Base-by-base conservation (phyloP, 768 basidiomycete species). In the Rhizopogon vesiculosus region DNA sequence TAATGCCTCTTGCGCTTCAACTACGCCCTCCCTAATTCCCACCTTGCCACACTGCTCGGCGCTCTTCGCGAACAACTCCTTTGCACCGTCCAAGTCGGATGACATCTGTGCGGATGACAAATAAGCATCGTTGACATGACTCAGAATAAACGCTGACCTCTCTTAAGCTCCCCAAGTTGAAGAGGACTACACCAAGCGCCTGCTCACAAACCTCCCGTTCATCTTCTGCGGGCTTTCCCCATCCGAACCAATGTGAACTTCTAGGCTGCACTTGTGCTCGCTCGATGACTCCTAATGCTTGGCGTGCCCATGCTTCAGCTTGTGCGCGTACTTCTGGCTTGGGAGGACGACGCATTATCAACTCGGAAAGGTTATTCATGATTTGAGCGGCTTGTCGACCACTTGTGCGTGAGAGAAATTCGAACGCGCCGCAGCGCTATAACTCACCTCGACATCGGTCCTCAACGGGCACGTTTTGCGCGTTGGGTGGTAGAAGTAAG, bases 261-360 rank as follows among this genome's bases (percentile, higher is more conserved):
- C 22, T 22, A 5, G 67, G 60, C 38, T 22, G 44, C 19, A 51
- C 56, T 33, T 64, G 61, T 0, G 65, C 68, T 9, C 63, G 61
- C 39, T 72, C 67, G 39, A 76, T 66, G 31, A 71, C 56, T 1
- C 63, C 67, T 35, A 75, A 59, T 0, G 80, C 82, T 59, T 82
- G 80, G 33, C 72, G 73, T 4, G 84, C 82, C 85, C 86, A 88
- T 0, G 77, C 69, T 61, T 87, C 85, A 1, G 87, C 85, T 53
- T 74, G 73, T 41, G 68, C 65, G 29, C 74, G 61, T 35, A 67
- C 64, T 12, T 69, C 69, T 0, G 73, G 70, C 13, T 75, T 69
- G 3, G 74, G 75, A 1, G 68, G 58, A 16, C 61, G 66, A 45
- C 71, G 70, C 64, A 75, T 71, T 58, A 76, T 66, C 41, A 76